Conservation (phyloP, 192 early-diverging fungal genomes). For the Diversispora eburnea region DNA sequence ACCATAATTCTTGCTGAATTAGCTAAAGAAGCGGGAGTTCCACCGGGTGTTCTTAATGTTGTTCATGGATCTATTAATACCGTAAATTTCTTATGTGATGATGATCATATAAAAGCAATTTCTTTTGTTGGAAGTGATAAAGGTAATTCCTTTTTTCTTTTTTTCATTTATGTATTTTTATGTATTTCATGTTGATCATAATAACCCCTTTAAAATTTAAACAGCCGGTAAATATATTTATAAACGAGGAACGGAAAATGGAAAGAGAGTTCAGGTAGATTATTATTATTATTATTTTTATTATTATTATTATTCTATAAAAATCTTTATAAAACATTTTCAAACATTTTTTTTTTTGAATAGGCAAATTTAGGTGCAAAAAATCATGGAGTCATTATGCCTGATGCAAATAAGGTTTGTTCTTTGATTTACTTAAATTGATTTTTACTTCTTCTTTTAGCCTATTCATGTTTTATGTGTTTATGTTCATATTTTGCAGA, state of each 20-base stretch:
- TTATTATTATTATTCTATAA: not conserved
- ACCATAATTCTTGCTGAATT: constrained; percentile 85
- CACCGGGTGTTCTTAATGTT: constrained; percentile 86
- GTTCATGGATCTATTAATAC: constrained; percentile 85
- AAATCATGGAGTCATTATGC: constrained; percentile 94
- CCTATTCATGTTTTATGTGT: not conserved
- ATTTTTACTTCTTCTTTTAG: not conserved
- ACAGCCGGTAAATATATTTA: constrained; percentile 85
- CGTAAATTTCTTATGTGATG: constrained; percentile 88
- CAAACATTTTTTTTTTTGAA: not conserved
- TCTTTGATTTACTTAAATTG: not conserved
- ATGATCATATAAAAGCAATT: constrained; percentile 82
- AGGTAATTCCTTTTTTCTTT: constrained; percentile 15
- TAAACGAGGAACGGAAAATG: constrained; percentile 77
- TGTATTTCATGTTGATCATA: not conserved
- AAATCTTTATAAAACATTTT: not conserved
- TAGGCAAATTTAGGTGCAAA: constrained; percentile 92
- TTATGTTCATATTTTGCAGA: constrained; percentile 32
- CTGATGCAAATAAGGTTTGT: constrained; percentile 78
- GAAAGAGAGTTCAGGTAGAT: constrained; percentile 85
- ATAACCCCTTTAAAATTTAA: not conserved
- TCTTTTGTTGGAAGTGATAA: constrained; percentile 91
- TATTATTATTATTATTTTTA: constrained; percentile 2
- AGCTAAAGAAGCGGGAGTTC: constrained; percentile 86
- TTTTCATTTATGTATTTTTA: not conserved